Evolutionary conservation across 1,284 basidiomycete genomes (phyloP).

Genomic region (Cutaneotrichosporon sp.): DNA sequence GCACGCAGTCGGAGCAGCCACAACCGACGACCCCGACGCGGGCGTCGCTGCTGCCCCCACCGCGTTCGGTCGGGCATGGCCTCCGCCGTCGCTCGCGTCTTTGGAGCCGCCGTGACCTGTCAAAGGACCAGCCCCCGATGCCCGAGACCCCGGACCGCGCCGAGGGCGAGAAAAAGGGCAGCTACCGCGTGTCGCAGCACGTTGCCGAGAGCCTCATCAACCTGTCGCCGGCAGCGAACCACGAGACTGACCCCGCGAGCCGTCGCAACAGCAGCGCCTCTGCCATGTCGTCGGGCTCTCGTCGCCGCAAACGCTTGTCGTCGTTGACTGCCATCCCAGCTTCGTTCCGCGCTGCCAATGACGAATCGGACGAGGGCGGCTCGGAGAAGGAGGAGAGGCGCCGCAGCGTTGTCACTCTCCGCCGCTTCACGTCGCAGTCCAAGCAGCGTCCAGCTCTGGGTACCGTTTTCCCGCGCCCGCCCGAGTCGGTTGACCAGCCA

Average conservation of each 20-base stretch:
- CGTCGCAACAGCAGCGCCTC: neutral
- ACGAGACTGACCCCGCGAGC: neutral
- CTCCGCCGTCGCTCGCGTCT: slow-evolving; percentile 7
- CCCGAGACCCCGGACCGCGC: neutral
- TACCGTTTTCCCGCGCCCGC: slow-evolving; percentile 20
- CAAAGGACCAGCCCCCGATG: neutral
- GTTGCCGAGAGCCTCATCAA: slow-evolving; percentile 17
- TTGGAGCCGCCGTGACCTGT: slow-evolving; percentile 2
- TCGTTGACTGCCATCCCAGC: neutral
- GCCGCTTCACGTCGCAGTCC: slow-evolving; percentile 7
- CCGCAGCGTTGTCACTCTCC: slow-evolving; percentile 10
- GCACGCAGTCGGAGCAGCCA: slow-evolving; percentile 14
- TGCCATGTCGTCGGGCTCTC: neutral
- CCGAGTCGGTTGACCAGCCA: slow-evolving; percentile 15
- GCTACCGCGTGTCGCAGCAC: slow-evolving; percentile 9
- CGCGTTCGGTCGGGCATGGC: slow-evolving; percentile 7
- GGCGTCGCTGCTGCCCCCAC: neutral
- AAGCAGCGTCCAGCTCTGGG: slow-evolving; percentile 18
- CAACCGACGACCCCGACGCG: slow-evolving; percentile 1
- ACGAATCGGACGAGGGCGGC: slow-evolving; percentile 4
- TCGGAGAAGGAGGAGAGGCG: slow-evolving; percentile 4
- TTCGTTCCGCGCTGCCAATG: neutral
- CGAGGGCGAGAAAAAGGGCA: slow-evolving; percentile 1
- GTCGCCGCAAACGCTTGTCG: too few relatives aligned
- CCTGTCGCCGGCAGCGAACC: slow-evolving; percentile 1